phyloP scores from a whole-genome alignment of 768 basidiomycete genomes.

The Lentinula detonsa region DNA sequence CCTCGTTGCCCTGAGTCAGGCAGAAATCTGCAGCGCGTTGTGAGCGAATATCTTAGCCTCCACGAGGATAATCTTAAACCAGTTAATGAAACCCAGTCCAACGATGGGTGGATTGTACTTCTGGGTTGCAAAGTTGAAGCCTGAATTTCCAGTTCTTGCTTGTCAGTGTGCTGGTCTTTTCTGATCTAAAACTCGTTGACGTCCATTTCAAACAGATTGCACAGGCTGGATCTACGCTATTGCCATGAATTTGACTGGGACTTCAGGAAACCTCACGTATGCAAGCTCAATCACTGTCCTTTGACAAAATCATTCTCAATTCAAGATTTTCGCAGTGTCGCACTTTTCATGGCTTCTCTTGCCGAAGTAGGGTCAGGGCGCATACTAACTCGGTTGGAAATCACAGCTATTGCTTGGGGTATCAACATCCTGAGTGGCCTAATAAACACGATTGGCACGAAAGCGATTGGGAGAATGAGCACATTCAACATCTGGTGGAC shows the following conservation, averaged over 20 bases:
- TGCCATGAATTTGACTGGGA: conserved; percentile 54
- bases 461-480: conserved; percentile 50
- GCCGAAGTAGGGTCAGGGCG: conserved; percentile 41
- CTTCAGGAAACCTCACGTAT: conserved; percentile 51
- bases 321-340: conserved; percentile 26
- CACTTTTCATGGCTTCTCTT: conserved; percentile 49
- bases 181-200: neutral
- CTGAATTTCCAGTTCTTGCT: conserved; percentile 44
- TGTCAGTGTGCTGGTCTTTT: conserved; percentile 26
- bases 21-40: conserved; percentile 57
- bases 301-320: neutral
- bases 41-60: conserved; percentile 19
- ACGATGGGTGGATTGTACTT: conserved; percentile 58
- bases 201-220: conserved; percentile 19
- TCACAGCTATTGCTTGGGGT: conserved; percentile 50
- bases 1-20: conserved; percentile 47
- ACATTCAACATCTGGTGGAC: conserved; percentile 58
- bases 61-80: neutral
- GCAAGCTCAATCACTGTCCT: neutral
- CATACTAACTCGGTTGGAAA: conserved; percentile 40
- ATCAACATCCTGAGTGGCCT: conserved; percentile 50
- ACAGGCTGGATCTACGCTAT: conserved; percentile 60
- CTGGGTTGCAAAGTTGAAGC: conserved; percentile 53
- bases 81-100: conserved; percentile 23
- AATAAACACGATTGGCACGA: conserved; percentile 51